A percentile compares a stretch with the other conserved stretches of the same genome.
Conservation (phyloP, 169 alveolate species). For the Eimeria acervulina region DNA sequence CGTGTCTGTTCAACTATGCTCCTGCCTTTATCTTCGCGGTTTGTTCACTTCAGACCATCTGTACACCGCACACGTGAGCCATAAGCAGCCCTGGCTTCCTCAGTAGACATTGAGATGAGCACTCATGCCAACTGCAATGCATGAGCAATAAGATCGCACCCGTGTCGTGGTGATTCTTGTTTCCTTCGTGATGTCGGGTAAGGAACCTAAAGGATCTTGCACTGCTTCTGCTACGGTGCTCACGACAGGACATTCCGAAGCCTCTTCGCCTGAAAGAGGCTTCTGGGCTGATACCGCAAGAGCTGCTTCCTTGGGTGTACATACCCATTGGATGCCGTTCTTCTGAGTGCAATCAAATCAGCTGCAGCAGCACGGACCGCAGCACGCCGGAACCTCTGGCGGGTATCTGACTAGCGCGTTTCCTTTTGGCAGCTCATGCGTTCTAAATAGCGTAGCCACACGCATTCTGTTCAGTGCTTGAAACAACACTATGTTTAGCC, state of each 20-base stretch:
- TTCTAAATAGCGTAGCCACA: neutral
- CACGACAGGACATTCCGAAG: slow-evolving; percentile 43
- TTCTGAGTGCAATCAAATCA: slow-evolving; percentile 64
- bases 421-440: neutral
- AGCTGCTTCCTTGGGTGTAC: slow-evolving; percentile 71
- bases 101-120: neutral
- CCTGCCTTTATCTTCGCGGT: slow-evolving; percentile 87
- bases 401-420: slow-evolving; percentile 20
- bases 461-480: neutral
- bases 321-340: slow-evolving; percentile 67
- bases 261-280: slow-evolving; percentile 37
- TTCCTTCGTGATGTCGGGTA: neutral
- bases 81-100: neutral
- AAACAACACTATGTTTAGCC: neutral
- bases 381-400: slow-evolving; percentile 72
- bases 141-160: neutral
- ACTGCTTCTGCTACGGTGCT: neutral
- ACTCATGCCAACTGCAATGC: neutral
- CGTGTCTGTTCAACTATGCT: slow-evolving; percentile 87
- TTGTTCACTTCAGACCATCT: slow-evolving; percentile 89
- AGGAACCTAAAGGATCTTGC: neutral
- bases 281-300: slow-evolving; percentile 42
- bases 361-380: slow-evolving; percentile 79
- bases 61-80: slow-evolving; percentile 83
- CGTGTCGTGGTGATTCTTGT: neutral